Percentiles rank a stretch among this genome's conserved stretches.
Evolutionary conservation across 2,329 filamentous ascomycete genomes (phyloP).

Genomic region (Paecilomyces formosus): DNA sequence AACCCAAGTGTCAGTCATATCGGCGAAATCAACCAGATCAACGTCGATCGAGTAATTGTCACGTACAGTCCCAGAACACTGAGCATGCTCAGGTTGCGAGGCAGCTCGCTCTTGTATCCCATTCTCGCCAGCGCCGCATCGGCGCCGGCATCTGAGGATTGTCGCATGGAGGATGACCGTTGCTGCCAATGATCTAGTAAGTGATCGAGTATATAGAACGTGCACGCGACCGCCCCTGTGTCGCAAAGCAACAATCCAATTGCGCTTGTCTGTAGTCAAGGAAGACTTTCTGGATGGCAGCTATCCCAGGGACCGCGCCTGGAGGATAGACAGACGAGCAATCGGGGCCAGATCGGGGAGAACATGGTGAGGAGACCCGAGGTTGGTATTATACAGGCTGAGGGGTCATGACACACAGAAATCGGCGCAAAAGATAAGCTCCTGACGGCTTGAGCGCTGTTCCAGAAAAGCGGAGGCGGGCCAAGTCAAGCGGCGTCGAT

Average conservation of each 20-base stretch:
- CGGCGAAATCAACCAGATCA: conserved; percentile 10
- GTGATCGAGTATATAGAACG: not conserved
- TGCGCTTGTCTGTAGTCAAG: not conserved
- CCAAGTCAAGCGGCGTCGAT: not conserved
- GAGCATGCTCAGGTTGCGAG: conserved; percentile 60
- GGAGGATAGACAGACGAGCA: not conserved
- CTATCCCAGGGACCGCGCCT: not conserved
- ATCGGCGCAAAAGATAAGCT: not conserved
- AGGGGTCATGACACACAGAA: not conserved
- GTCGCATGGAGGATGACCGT: not conserved
- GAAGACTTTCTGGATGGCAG: not conserved
- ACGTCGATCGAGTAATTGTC: not conserved
- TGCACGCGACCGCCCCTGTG: not conserved
- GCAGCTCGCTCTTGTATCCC: conserved; percentile 62
- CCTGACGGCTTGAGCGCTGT: not conserved
- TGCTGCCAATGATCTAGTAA: not conserved
- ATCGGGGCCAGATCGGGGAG: not conserved
- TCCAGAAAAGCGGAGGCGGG: not conserved
- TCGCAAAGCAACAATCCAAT: not conserved
- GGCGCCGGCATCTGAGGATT: conserved; percentile 32
- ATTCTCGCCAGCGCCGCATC: conserved; percentile 57
- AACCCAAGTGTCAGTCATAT: not conserved
- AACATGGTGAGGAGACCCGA: not conserved
- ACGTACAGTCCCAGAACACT: conserved; percentile 57
- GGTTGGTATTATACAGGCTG: not conserved